phyloP scores from a whole-genome alignment of 2,329 filamentous ascomycete genomes.

The Ophiostoma ips region DNA sequence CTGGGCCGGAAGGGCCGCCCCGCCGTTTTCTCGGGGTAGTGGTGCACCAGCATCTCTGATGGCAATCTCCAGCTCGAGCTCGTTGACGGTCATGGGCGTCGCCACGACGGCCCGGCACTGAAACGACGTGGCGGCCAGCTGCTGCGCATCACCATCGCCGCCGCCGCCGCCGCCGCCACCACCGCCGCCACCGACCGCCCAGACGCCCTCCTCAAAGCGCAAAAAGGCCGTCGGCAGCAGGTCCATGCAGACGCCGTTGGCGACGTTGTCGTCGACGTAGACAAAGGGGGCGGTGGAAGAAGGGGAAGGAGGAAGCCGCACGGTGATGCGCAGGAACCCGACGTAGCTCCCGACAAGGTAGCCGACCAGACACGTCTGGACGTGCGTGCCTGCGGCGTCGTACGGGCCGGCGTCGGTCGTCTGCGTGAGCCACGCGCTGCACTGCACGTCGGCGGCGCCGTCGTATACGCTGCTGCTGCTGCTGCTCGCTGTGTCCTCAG shows the following conservation, averaged over 20 bases:
- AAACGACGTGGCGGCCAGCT: neutral
- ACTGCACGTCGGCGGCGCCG: slow-evolving; percentile 27
- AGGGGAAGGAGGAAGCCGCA: slow-evolving; percentile 21
- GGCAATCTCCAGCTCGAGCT: slow-evolving; percentile 35
- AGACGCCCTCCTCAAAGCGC: slow-evolving; percentile 40
- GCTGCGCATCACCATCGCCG: too few species aligned
- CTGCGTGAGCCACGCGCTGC: slow-evolving; percentile 36
- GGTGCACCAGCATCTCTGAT: slow-evolving; percentile 11
- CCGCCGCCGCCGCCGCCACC: too few species aligned
- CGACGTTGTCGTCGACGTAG: slow-evolving; percentile 27
- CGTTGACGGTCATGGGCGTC: slow-evolving; percentile 34
- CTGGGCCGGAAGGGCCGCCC: neutral
- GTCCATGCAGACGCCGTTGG: slow-evolving; percentile 34
- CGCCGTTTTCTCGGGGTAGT: too few species aligned
- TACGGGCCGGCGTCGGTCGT: slow-evolving; percentile 18
- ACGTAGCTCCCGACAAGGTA: slow-evolving; percentile 38
- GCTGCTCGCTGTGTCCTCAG: neutral
- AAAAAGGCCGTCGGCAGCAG: slow-evolving; percentile 39
- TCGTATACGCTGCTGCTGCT: neutral
- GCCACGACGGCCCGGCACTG: slow-evolving; percentile 39
- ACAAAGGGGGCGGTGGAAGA: slow-evolving; percentile 19
- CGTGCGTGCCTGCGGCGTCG: neutral
- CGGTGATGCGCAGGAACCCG: slow-evolving; percentile 37
- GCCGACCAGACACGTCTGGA: slow-evolving; percentile 28
- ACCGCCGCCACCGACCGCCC: slow-evolving; percentile 19